These are phyloP conservation scores for Trichomonas tenax DNA, from an alignment of 208 protist genomes.

Conservation along the genomic window DNA sequence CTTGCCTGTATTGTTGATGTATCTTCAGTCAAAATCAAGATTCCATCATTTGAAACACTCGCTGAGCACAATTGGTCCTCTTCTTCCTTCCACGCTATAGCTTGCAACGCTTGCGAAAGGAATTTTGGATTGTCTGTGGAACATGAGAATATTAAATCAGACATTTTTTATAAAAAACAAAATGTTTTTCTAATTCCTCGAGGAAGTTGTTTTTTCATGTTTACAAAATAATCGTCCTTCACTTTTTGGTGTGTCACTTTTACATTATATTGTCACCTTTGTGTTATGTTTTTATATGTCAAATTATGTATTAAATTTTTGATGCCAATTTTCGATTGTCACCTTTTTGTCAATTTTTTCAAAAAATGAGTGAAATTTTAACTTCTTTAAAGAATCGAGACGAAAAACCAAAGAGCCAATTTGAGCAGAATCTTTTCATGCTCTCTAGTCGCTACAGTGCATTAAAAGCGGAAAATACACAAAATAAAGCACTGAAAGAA, in stretches of 20 bases:
- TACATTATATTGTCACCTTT: no score
- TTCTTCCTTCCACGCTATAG: not conserved
- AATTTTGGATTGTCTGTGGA: not conserved
- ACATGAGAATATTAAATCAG: not conserved
- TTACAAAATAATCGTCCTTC: not conserved
- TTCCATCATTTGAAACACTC: not conserved
- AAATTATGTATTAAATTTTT: no score
- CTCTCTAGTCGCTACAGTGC: not conserved
- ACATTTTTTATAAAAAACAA: not conserved
- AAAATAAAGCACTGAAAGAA: not conserved
- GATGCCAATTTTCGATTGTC: no score
- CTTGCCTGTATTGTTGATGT: not conserved
- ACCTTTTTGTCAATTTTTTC: not conserved
- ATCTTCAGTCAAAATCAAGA: slow-evolving; percentile 9
- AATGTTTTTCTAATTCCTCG: not conserved
- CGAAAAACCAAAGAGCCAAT: not conserved
- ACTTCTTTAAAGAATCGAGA: not conserved
- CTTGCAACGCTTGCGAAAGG: not conserved
- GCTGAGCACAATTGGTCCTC: not conserved
- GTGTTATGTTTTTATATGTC: no score
- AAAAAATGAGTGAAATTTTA: not conserved
- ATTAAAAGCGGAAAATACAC: not conserved
- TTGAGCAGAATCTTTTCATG: not conserved
- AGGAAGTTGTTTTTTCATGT: not conserved
- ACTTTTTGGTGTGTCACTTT: not conserved